phyloP scores from a whole-genome alignment of 768 basidiomycete genomes.

The Glaciozyma antarctica region DNA sequence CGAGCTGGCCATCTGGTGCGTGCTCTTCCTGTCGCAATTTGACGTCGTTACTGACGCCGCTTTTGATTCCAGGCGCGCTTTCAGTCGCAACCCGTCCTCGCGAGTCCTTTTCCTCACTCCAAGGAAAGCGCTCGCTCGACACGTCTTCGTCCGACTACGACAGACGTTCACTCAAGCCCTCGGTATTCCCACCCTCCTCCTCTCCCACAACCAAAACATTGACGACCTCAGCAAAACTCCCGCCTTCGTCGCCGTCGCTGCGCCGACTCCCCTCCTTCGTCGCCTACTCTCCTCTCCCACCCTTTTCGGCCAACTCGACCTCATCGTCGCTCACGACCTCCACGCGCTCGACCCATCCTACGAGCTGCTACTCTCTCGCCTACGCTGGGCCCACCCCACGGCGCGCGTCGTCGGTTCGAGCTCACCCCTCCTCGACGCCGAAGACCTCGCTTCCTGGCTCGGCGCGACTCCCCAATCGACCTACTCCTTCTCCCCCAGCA shows the following conservation, averaged over 20 bases:
- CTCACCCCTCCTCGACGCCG: slow-evolving; percentile 66
- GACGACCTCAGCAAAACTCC: neutral
- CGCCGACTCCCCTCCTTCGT: slow-evolving; percentile 34
- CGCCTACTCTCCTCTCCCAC: slow-evolving; percentile 15
- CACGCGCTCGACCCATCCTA: slow-evolving; percentile 71
- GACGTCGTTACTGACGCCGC: neutral
- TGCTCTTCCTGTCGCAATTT: neutral
- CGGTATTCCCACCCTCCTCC: slow-evolving; percentile 19
- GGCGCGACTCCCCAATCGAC: slow-evolving; percentile 51
- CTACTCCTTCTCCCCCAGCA: slow-evolving; percentile 66
- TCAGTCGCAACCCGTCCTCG: slow-evolving; percentile 25
- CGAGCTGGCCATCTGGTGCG: slow-evolving; percentile 61
- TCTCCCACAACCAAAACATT: slow-evolving; percentile 13
- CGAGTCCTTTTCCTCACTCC: slow-evolving; percentile 38
- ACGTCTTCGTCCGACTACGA: slow-evolving; percentile 35
- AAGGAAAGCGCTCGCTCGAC: slow-evolving; percentile 36
- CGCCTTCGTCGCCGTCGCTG: slow-evolving; percentile 31
- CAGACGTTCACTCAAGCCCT: slow-evolving; percentile 27
- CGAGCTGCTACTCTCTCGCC: slow-evolving; percentile 69
- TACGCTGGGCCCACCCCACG: slow-evolving; percentile 53
- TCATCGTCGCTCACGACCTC: slow-evolving; percentile 75
- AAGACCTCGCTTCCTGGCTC: slow-evolving; percentile 75
- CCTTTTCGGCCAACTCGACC: slow-evolving; percentile 45
- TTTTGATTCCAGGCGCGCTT: slow-evolving; percentile 15
- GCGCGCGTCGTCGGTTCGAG: slow-evolving; percentile 70